phyloP scores from a whole-genome alignment of 345 rosid genomes.

The Iberis pinnata region DNA sequence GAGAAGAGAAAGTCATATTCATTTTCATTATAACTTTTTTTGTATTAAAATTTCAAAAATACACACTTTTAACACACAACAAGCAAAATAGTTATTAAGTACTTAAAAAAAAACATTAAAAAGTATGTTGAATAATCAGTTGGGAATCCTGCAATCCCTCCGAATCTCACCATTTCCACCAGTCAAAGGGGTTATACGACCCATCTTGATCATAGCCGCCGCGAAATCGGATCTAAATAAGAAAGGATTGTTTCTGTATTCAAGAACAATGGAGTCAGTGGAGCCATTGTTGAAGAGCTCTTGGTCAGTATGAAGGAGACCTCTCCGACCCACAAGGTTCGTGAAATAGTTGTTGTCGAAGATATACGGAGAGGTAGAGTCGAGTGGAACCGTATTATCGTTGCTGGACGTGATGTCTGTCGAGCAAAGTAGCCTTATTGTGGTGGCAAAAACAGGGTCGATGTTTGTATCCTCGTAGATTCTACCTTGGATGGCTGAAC shows the following conservation, averaged over 20 bases:
- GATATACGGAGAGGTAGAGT: constrained; percentile 40
- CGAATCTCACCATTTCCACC: constrained; percentile 71
- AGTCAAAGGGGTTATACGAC: constrained; percentile 65
- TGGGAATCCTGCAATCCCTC: constrained; percentile 53
- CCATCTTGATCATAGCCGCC: constrained; percentile 80
- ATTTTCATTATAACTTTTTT: too few relatives aligned
- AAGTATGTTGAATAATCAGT: too few relatives aligned
- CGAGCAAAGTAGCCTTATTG: constrained; percentile 46
- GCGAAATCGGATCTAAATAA: constrained; percentile 56
- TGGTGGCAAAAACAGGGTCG: constrained; percentile 46
- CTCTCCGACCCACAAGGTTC: constrained; percentile 51
- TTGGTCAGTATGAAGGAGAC: constrained; percentile 78
- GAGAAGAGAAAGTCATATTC: too few relatives aligned
- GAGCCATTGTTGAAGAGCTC: constrained; percentile 63
- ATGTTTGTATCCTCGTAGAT: too few relatives aligned
- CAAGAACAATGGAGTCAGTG: constrained; percentile 53
- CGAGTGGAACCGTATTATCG: constrained; percentile 62
- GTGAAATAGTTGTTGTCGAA: constrained; percentile 71
- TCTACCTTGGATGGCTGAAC: too few relatives aligned
- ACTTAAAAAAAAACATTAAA: too few relatives aligned
- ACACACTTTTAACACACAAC: too few relatives aligned
- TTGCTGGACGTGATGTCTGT: constrained; percentile 40
- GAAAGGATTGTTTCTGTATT: constrained; percentile 42
- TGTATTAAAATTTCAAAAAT: too few relatives aligned
- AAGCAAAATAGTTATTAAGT: too few relatives aligned